Evolutionary conservation across 108 stramenopile genomes (phyloP).

Genomic region (Cyclotella kingstonii): DNA sequence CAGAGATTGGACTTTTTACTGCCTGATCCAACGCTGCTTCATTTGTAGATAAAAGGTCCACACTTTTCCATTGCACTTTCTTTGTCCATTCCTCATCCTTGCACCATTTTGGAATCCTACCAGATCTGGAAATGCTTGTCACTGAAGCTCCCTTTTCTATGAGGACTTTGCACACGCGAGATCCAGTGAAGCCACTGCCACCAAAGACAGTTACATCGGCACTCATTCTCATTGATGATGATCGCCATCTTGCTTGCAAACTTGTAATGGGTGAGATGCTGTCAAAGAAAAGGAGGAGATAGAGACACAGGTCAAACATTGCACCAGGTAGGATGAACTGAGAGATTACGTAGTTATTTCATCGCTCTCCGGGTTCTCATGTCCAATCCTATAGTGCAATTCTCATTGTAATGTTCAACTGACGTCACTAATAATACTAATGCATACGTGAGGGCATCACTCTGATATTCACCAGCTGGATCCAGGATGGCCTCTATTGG

Average conservation of each 20-base stretch:
- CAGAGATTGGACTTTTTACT: slow-evolving; percentile 41
- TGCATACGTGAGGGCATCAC: too few species aligned
- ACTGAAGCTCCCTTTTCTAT: slow-evolving; percentile 42
- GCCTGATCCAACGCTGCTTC: slow-evolving; percentile 32
- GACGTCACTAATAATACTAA: too few species aligned
- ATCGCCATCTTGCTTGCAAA: slow-evolving; percentile 7
- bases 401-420: too few species aligned
- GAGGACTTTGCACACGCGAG: slow-evolving; percentile 54
- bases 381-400: too few species aligned
- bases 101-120: slow-evolving; percentile 42
- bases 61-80: slow-evolving; percentile 39
- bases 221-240: slow-evolving; percentile 4
- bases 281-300: too few species aligned
- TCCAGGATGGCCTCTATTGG: too few species aligned
- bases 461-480: too few species aligned
- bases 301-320: too few species aligned
- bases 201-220: slow-evolving; percentile 55
- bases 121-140: slow-evolving; percentile 40
- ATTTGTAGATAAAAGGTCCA: slow-evolving; percentile 24
- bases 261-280: slow-evolving; percentile 2
- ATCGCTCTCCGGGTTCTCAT: too few species aligned
- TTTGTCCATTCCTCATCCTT: slow-evolving; percentile 42
- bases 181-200: slow-evolving; percentile 68
- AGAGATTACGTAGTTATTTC: too few species aligned
- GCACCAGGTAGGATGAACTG: too few species aligned